phyloP scores from a whole-genome alignment of 768 basidiomycete species.

The Grammothele lineata region DNA sequence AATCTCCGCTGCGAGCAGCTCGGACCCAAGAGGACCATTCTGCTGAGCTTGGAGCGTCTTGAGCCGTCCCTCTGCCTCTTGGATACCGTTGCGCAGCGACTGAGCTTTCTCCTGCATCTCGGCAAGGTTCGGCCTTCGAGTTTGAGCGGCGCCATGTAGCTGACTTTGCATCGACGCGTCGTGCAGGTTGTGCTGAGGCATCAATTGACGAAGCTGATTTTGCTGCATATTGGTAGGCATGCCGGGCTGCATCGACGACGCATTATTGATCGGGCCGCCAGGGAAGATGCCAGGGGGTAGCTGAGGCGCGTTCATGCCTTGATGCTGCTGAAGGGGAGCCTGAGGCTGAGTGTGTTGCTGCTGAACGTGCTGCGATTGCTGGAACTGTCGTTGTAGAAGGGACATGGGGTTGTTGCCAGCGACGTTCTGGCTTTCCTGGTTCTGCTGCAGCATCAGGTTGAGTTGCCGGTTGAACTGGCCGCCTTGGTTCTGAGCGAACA shows the following conservation, averaged over 20 bases:
- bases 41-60: neutral
- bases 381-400: neutral
- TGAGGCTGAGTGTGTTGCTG: neutral
- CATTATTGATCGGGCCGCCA: constrained; percentile 6
- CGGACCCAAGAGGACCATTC: neutral
- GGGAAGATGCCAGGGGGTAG: neutral
- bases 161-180: neutral
- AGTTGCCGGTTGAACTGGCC: constrained; percentile 19
- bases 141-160: neutral
- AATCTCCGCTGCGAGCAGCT: constrained; percentile 4
- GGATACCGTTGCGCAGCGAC: neutral
- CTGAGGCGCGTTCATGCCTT: neutral
- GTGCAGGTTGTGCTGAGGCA: constrained; percentile 20
- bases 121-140: neutral
- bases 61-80: constrained; percentile 1
- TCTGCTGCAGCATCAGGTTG: constrained; percentile 21
- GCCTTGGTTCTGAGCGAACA: constrained; percentile 8
- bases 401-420: constrained; percentile 1
- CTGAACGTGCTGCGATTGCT: neutral
- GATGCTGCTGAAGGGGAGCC: neutral
- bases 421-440: constrained; percentile 18
- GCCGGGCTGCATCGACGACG: constrained; percentile 7
- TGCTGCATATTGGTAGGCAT: constrained; percentile 6
- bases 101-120: constrained; percentile 9
- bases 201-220: constrained; percentile 26